A percentile compares a stretch with the other conserved stretches of the same genome.
phyloP scores from a whole-genome alignment of 768 basidiomycete species.

The Tylopilus felleus region DNA sequence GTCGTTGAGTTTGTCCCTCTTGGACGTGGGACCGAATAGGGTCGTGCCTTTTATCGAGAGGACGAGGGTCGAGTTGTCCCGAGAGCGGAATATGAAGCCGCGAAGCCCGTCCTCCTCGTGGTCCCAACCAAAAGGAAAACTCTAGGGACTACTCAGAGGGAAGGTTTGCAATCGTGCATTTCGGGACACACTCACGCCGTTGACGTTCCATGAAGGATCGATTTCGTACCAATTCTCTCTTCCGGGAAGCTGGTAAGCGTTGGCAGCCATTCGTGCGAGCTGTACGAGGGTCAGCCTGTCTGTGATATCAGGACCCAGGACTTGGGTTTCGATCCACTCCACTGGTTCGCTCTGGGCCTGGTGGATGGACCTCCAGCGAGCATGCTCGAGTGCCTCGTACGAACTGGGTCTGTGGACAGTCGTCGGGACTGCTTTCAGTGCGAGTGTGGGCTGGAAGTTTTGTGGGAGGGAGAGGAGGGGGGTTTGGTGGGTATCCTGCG shows the following conservation, averaged over 20 bases:
- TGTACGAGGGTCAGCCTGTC: conserved; percentile 78
- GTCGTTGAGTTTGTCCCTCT: conserved; percentile 92
- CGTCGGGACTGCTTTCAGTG: conserved; percentile 44
- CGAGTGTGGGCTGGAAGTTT: conserved; percentile 7
- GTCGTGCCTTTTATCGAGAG: conserved; percentile 92
- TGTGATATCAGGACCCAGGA: conserved; percentile 73
- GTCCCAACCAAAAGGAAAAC: conserved; percentile 80
- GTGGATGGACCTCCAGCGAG: conserved; percentile 49
- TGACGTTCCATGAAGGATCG: conserved; percentile 65
- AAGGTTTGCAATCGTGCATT: not conserved
- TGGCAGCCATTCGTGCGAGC: conserved; percentile 83
- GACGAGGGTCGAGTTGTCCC: conserved; percentile 77
- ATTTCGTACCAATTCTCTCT: conserved; percentile 79
- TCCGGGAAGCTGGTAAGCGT: conserved; percentile 80
- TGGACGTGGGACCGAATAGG: conserved; percentile 78
- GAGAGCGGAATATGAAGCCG: conserved; percentile 82
- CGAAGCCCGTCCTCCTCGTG: conserved; percentile 70
- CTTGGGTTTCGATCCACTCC: conserved; percentile 65
- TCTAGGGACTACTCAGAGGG: conserved; percentile 39
- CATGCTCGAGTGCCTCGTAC: conserved; percentile 45
- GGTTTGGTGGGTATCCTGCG: conserved; percentile 4
- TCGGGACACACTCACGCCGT: conserved; percentile 33
- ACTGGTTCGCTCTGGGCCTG: conserved; percentile 48
- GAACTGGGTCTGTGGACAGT: conserved; percentile 61
- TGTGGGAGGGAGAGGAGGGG: conserved; percentile 9